Evolutionary conservation across 2,329 filamentous ascomycete genomes (phyloP), one percentile per base, ranked within the genome.

Genomic region (Diaporthe aspalathi): DNA sequence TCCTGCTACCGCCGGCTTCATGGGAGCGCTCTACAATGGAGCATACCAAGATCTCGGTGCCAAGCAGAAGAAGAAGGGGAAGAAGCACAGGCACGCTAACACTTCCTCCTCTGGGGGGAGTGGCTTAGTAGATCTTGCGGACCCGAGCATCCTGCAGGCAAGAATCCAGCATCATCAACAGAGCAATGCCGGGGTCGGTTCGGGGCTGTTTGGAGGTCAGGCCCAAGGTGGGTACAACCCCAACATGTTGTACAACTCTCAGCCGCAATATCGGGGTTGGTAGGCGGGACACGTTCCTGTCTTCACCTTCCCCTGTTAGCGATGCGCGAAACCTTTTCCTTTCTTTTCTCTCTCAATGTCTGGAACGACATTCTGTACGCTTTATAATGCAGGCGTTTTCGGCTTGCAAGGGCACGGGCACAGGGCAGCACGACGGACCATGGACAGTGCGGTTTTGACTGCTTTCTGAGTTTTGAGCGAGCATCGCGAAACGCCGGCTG

Each of bases 1-100:
- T 91, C 92, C 93, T 93, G 92, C 93, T 91, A 71, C 72, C 69
- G 91, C 94, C 88, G 92, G 92, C 88, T 92, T 95, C 88, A 88
- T 95, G 87, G 92, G 90, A 89, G 93, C 93, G 89, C 93, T 96
- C 88, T 97, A 97, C 88, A 92, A 93, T 86, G 93, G 93, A 87
- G 90, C 90, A 85, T 94, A 94, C 87, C 93, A 95, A 91, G 94
- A 97, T 83, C 91, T 92, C 86, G 93, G 93, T 86, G 92, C 93
- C 87, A 97, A 97, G 92, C 94, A 97, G 90, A 97, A 97, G 92
- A 98, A 97, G 91, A 97, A 97, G 94, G 94, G 94, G 88, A 98
- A 97, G 91, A 98, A 98, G 94, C 95, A 98, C 90, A 97, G 95
- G 92, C 95, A 98, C 92, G 95, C 94, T 96, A 97, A 98, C 94